Evolutionary conservation across 371 early-diverging fungal species (phyloP), one percentile per base, ranked within the genome.

Genomic region (Mortierella sp.): DNA sequence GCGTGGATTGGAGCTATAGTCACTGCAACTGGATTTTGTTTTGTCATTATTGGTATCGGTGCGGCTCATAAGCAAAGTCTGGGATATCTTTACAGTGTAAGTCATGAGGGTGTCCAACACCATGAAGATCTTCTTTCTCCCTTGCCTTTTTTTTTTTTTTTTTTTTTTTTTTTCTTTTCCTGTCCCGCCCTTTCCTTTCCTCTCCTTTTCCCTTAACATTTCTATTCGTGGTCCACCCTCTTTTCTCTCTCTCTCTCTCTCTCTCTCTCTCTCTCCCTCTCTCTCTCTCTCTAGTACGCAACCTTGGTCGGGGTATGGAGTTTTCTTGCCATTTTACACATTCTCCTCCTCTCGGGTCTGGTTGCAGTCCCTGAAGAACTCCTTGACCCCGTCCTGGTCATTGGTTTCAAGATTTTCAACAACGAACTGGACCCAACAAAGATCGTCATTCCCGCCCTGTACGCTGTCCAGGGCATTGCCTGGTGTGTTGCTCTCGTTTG

Each of bases 11-110:
- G 75, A 7, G 67, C 67, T 25, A 58, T 62, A 23, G 45, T 75
- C 21, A 62, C 75, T 12, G 67, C 63, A 1, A 55, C 37, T 7
- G 75, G 75, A 9, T 48, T 70, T 2, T 64, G 59, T 21, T 67
- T 75, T 53, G 75, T 75, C 6, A 37, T 59, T 25, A 66, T 70
- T 46, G 75, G 75, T 23, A 48, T 75, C 37, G 56, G 57, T 19
- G 71, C 75, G 11, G 75, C 75, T 23, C 71, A 70, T 25, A 75
- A 66, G 62, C 52, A 56, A 47, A 61, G 70, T 50, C 53, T 75
- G 18, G 71, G 75, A 45, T 70, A 66, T 56, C 66, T 75, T n/a
- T 75, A 75, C 37, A 43, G 66, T 44, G 75, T 75, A 75, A 66
- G 18, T 14, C 16, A 0, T n/a, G n/a, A 53, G 3, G 37, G 37